These are phyloP conservation scores for Cordia subcordata DNA, from an alignment of 257 asterid species.

Conservation along the genomic window DNA sequence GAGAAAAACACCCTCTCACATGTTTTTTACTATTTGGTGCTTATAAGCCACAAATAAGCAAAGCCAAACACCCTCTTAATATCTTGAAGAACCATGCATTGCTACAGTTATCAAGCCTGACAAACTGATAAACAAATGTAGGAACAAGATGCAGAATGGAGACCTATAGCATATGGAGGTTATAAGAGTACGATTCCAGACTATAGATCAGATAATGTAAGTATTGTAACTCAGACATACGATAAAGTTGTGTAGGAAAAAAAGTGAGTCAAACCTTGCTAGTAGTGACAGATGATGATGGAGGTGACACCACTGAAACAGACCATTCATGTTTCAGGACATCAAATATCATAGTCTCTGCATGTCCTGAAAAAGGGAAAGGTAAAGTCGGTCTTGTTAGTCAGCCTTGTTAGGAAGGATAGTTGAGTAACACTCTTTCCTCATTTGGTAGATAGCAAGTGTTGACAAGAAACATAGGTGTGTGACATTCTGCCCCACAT, in stretches of 20 bases:
- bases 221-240: not conserved
- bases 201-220: not conserved
- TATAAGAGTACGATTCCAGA: not conserved
- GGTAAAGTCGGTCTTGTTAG: not conserved
- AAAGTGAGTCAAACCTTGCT: conserved; percentile 55
- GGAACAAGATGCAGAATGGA: no score
- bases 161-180: not conserved
- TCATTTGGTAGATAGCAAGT: no score
- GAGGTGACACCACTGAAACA: conserved; percentile 65
- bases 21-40: no score
- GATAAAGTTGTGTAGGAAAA: conserved; percentile 7
- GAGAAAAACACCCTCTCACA: no score
- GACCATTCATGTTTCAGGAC: conserved; percentile 91
- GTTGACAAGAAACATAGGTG: not conserved
- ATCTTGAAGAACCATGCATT: no score
- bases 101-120: no score
- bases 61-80: no score
- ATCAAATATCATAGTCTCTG: conserved; percentile 83
- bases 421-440: not conserved
- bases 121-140: no score
- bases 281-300: conserved; percentile 81
- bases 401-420: not conserved
- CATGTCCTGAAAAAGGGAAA: conserved; percentile 53
- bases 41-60: no score
- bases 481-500: no score